Conservation (phyloP, 1,139 yeast genomes). For the Debaryomycetaceae sp. region DNA sequence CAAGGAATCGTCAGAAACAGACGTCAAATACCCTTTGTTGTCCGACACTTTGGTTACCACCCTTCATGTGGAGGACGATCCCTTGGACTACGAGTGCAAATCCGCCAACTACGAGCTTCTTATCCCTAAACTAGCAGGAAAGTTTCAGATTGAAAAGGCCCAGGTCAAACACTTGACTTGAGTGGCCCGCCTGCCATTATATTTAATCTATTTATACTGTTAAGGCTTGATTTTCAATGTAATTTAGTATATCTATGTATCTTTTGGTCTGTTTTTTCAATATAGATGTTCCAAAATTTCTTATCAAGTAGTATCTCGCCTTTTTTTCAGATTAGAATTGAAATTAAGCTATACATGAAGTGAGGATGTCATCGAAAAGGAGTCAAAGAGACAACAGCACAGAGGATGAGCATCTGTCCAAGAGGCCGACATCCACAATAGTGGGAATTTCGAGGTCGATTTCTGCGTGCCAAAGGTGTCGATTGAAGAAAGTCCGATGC, state of each 20-base stretch:
- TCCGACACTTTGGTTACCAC: conserved; percentile 63
- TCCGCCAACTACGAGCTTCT: conserved; percentile 66
- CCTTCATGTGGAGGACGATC: conserved; percentile 68
- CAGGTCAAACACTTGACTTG: conserved; percentile 31
- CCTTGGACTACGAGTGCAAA: conserved; percentile 44
- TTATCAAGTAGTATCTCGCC: neutral
- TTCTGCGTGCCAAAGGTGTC: conserved; percentile 82
- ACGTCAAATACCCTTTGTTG: conserved; percentile 49
- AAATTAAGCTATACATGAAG: neutral
- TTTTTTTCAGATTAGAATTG: conserved; percentile 1
- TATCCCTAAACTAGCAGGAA: conserved; percentile 57
- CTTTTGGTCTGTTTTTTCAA: no score
- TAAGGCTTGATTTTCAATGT: neutral
- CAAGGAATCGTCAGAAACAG: conserved; percentile 6
- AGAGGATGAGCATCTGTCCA: conserved; percentile 3
- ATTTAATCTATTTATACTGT: conserved; percentile 1
- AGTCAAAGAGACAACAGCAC: neutral
- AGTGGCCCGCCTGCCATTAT: neutral
- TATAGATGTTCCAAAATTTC: neutral
- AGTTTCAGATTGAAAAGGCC: conserved; percentile 28
- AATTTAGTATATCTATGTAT: no score
- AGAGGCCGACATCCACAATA: conserved; percentile 5
- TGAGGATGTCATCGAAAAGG: conserved; percentile 4
- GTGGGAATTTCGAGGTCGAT: conserved; percentile 49
- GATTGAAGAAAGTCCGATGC: conserved; percentile 75